A percentile compares a stretch with the other conserved stretches of the same genome.
phyloP scores from a whole-genome alignment of 2,329 filamentous ascomycete species.

The Penicillium thymicola region DNA sequence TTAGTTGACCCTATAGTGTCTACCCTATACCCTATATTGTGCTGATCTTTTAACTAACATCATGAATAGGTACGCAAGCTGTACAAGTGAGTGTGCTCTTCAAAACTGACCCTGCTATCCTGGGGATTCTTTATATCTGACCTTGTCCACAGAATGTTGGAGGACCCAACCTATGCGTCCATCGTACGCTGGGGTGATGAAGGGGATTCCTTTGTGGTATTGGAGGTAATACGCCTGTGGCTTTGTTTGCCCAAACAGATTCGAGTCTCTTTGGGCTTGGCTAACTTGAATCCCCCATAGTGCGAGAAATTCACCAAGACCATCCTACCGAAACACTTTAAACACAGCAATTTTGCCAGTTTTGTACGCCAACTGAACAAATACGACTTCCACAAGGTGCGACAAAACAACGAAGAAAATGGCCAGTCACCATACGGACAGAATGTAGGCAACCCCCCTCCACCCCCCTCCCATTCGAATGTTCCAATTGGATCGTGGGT shows the following conservation, averaged over 20 bases:
- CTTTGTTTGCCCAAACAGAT: conserved; percentile 11
- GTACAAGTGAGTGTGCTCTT: conserved; percentile 80
- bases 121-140: conserved; percentile 10
- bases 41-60: conserved; percentile 10
- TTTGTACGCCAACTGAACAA: conserved; percentile 96
- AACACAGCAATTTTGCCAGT: conserved; percentile 97
- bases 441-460: conserved; percentile 53
- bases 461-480: neutral
- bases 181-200: conserved; percentile 95
- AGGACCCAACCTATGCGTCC: conserved; percentile 86
- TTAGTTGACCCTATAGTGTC: conserved; percentile 54
- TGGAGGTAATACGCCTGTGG: conserved; percentile 65
- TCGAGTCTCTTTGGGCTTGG: conserved; percentile 1
- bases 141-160: conserved; percentile 70
- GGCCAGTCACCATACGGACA: conserved; percentile 77
- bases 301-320: conserved; percentile 98
- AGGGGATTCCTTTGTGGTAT: conserved; percentile 92
- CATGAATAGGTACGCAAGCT: conserved; percentile 81
- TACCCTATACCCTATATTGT: no score
- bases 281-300: conserved; percentile 49
- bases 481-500: neutral
- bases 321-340: conserved; percentile 97
- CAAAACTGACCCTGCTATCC: neutral
- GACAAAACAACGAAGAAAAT: conserved; percentile 83
- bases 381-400: conserved; percentile 97